phyloP scores from a whole-genome alignment of 2,329 filamentous ascomycete species.

The Cercospora nicotianae region DNA sequence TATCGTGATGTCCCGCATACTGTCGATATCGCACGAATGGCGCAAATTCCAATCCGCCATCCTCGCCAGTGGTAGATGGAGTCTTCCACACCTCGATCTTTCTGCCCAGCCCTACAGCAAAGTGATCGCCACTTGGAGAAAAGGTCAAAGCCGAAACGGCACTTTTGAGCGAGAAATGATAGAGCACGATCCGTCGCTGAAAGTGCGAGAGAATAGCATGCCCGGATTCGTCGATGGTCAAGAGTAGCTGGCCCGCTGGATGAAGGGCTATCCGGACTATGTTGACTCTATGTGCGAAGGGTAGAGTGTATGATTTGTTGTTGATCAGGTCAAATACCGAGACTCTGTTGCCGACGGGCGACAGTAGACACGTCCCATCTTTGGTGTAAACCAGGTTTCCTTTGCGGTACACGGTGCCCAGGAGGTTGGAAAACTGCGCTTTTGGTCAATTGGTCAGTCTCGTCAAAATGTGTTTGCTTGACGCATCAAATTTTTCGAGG shows the following conservation, averaged over 20 bases:
- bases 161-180: constrained; percentile 94
- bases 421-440: constrained; percentile 87
- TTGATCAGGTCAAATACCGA: constrained; percentile 95
- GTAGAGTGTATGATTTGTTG: constrained; percentile 83
- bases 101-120: constrained; percentile 83
- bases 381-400: constrained; percentile 96
- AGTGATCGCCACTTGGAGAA: constrained; percentile 85
- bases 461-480: constrained; percentile 8
- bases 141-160: constrained; percentile 82
- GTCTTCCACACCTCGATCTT: constrained; percentile 96
- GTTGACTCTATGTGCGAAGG: constrained; percentile 91
- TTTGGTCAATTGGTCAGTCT: constrained; percentile 25
- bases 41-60: constrained; percentile 85
- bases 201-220: constrained; percentile 92
- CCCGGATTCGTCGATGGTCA: constrained; percentile 92
- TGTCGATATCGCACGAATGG: constrained; percentile 88
- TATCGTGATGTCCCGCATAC: constrained; percentile 86
- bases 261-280: constrained; percentile 85
- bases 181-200: constrained; percentile 77
- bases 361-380: constrained; percentile 92
- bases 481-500: constrained; percentile 1
- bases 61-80: constrained; percentile 73
- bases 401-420: constrained; percentile 97
- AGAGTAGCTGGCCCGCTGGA: constrained; percentile 84
- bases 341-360: constrained; percentile 93